Conservation (phyloP, 1,139 yeast species). For the Debaryomyces sp. region DNA sequence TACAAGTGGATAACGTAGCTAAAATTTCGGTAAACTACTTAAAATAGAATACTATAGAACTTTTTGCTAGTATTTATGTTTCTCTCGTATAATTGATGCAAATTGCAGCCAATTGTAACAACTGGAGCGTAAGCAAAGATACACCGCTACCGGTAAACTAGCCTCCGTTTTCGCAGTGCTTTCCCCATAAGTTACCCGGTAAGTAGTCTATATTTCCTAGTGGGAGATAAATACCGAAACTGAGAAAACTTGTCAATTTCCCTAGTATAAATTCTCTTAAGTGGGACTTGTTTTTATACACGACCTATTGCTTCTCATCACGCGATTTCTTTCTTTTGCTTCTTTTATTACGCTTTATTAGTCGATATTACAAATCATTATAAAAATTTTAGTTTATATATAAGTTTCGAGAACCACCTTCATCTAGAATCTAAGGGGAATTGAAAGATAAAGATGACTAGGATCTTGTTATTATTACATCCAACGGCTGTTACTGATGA, state of each 20-base stretch:
- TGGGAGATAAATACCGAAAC: background rate
- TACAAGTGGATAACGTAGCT: background rate
- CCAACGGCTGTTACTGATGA: constrained; percentile 74
- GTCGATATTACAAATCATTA: background rate
- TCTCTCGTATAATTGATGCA: background rate
- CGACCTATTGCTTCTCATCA: background rate
- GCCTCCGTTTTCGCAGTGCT: background rate
- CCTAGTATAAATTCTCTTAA: background rate
- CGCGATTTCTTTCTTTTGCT: constrained; percentile 1
- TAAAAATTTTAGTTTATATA: background rate
- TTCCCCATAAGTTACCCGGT: background rate
- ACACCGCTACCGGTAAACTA: background rate
- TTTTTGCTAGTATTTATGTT: background rate
- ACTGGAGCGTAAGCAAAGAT: background rate
- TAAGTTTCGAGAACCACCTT: background rate
- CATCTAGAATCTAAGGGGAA: background rate
- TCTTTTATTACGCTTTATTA: background rate
- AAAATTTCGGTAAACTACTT: background rate
- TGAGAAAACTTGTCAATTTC: background rate
- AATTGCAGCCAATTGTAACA: constrained; percentile 5
- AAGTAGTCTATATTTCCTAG: background rate
- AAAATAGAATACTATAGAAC: background rate
- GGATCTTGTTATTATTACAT: constrained; percentile 59
- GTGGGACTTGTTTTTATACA: background rate
- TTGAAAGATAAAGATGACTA: constrained; percentile 16